Percentiles rank a stretch among this genome's conserved stretches.
These are phyloP conservation scores for Boletus speciosus DNA, from an alignment of 768 basidiomycete species.

Conservation along the genomic window DNA sequence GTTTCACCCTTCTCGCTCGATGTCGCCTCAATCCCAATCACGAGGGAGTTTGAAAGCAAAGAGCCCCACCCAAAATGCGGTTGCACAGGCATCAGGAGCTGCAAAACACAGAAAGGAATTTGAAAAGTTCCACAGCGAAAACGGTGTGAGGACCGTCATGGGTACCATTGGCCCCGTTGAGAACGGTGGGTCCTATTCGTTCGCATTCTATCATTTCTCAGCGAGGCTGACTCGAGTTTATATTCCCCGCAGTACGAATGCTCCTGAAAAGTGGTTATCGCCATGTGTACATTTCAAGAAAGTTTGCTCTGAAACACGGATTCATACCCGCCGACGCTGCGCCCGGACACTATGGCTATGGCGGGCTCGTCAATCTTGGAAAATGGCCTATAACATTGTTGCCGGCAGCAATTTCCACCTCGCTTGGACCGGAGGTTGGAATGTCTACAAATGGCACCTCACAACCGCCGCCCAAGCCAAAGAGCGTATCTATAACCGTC, in stretches of 20 bases:
- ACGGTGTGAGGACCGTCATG: slow-evolving; percentile 89
- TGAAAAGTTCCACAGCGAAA: slow-evolving; percentile 82
- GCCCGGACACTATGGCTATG: slow-evolving; percentile 92
- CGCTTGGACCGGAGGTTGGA: background rate
- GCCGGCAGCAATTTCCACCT: slow-evolving; percentile 20
- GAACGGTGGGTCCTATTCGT: slow-evolving; percentile 52
- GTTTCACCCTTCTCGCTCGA: slow-evolving; percentile 36
- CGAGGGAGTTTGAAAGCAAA: slow-evolving; percentile 41
- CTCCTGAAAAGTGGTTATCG: slow-evolving; percentile 88
- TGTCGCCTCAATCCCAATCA: slow-evolving; percentile 32
- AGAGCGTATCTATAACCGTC: slow-evolving; percentile 54
- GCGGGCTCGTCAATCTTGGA: slow-evolving; percentile 82
- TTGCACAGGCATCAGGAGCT: slow-evolving; percentile 39
- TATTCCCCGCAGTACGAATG: slow-evolving; percentile 68
- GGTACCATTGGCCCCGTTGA: slow-evolving; percentile 90
- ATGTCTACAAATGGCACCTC: background rate
- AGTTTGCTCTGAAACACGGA: slow-evolving; percentile 83
- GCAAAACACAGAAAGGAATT: slow-evolving; percentile 74
- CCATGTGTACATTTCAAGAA: slow-evolving; percentile 92
- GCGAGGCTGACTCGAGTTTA: background rate
- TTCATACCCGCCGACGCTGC: slow-evolving; percentile 86
- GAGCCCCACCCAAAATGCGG: slow-evolving; percentile 30
- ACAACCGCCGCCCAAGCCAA: slow-evolving; percentile 25
- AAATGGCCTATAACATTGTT: slow-evolving; percentile 79
- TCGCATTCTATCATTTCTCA: background rate